Conservation (phyloP, 345 rosid species). For the Erucastrum elatum region DNA sequence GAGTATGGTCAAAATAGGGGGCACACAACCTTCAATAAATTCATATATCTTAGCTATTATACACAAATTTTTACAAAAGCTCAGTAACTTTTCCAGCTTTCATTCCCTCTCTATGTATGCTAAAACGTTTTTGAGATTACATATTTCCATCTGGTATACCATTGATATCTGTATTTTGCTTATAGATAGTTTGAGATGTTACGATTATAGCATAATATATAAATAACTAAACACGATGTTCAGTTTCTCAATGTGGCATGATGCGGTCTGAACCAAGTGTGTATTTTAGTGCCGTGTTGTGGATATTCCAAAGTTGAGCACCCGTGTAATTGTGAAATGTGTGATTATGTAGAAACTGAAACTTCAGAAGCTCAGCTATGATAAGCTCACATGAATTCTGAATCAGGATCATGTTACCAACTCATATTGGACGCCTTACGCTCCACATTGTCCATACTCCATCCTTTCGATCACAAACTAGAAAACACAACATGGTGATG, state of each 20-base stretch:
- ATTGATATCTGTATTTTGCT: not conserved
- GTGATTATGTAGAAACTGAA: not conserved
- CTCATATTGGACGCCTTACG: not conserved
- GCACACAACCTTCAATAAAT: constrained; percentile 4
- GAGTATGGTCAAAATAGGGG: constrained; percentile 24
- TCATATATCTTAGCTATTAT: not conserved
- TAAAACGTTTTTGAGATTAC: constrained; percentile 17
- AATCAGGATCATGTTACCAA: not conserved
- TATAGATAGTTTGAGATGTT: not conserved
- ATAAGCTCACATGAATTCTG: not conserved
- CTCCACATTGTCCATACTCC: too few species aligned
- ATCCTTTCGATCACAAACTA: too few species aligned
- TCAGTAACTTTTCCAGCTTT: not conserved
- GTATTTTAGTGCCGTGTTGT: not conserved
- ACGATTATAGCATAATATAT: not conserved
- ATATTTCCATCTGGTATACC: not conserved
- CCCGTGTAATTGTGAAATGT: not conserved
- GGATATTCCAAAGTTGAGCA: not conserved
- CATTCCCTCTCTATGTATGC: not conserved
- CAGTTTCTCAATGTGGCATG: not conserved
- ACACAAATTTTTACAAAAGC: not conserved
- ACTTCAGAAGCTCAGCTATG: not conserved
- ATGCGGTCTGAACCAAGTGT: not conserved
- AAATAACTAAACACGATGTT: not conserved
- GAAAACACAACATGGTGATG: not conserved